phyloP scores from a whole-genome alignment of 164 flowering plant species.

The Macadamia tetraphylla region DNA sequence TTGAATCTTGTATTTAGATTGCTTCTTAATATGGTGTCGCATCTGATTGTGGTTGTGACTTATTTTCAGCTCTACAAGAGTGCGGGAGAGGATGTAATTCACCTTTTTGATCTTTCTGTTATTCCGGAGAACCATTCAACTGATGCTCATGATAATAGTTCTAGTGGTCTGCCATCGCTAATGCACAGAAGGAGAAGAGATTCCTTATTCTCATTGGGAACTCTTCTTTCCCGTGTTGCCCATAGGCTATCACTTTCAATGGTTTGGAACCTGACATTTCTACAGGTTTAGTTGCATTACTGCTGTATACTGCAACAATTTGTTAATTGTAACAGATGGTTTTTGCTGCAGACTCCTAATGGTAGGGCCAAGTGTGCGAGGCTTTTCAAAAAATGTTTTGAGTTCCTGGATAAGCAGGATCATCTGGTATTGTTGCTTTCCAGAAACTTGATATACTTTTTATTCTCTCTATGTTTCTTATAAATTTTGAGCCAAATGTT shows the following conservation, averaged over 20 bases:
- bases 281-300: background rate
- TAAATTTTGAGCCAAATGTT: background rate
- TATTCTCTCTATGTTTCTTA: background rate
- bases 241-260: conserved; percentile 88
- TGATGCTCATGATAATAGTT: conserved; percentile 40
- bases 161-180: conserved; percentile 60
- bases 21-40: background rate
- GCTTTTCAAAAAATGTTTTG: conserved; percentile 73
- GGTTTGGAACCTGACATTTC: conserved; percentile 35
- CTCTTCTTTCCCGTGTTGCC: conserved; percentile 81
- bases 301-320: background rate
- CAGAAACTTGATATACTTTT: background rate
- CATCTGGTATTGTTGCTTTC: conserved; percentile 55
- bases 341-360: conserved; percentile 51
- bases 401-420: conserved; percentile 78
- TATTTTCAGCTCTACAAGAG: conserved; percentile 74
- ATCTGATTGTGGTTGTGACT: conserved; percentile 1
- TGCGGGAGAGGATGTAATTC: conserved; percentile 93
- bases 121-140: conserved; percentile 62
- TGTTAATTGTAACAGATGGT: conserved; percentile 7
- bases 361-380: conserved; percentile 67
- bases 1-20: background rate
- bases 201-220: conserved; percentile 72
- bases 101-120: conserved; percentile 89
- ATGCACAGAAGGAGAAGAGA: conserved; percentile 71